Conservation (phyloP, 2,329 filamentous ascomycete species). For the Fonsecaea multimorphosa region DNA sequence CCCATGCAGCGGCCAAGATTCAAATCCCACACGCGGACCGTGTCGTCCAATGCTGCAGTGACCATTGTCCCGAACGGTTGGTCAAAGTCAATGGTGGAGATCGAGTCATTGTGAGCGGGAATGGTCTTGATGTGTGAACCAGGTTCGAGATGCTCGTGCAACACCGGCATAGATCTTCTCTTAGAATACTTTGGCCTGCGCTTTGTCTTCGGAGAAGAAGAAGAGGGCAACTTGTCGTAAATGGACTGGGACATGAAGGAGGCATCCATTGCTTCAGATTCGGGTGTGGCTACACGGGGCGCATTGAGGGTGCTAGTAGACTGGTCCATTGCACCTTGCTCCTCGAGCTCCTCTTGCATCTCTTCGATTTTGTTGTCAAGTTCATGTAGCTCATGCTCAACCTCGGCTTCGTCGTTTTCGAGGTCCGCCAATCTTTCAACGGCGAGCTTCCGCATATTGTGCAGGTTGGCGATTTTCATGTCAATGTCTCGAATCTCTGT, state of each 20-base stretch:
- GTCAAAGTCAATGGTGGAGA: slow-evolving; percentile 94
- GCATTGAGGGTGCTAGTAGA: slow-evolving; percentile 39
- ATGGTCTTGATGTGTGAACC: slow-evolving; percentile 88
- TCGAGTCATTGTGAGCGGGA: slow-evolving; percentile 82
- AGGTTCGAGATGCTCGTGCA: slow-evolving; percentile 93
- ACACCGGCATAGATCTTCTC: slow-evolving; percentile 86
- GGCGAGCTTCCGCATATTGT: slow-evolving; percentile 90
- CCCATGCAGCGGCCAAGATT: slow-evolving; percentile 93
- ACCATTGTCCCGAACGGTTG: slow-evolving; percentile 96
- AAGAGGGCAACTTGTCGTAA: slow-evolving; percentile 82
- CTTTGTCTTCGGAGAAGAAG: slow-evolving; percentile 52
- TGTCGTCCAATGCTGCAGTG: slow-evolving; percentile 89
- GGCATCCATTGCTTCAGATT: slow-evolving; percentile 58
- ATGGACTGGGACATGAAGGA: slow-evolving; percentile 98
- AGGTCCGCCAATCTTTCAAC: slow-evolving; percentile 82
- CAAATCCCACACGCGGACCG: slow-evolving; percentile 93
- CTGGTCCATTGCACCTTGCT: slow-evolving; percentile 41
- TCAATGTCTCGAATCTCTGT: slow-evolving; percentile 96
- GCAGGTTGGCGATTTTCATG: slow-evolving; percentile 91
- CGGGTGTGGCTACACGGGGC: slow-evolving; percentile 52
- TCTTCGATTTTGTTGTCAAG: slow-evolving; percentile 68
- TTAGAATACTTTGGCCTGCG: slow-evolving; percentile 57
- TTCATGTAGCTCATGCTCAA: slow-evolving; percentile 80
- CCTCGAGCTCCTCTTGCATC: slow-evolving; percentile 64
- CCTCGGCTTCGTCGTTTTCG: slow-evolving; percentile 86